Evolutionary conservation across 192 early-diverging fungal genomes (phyloP).

Genomic region (Coemansia sp.): DNA sequence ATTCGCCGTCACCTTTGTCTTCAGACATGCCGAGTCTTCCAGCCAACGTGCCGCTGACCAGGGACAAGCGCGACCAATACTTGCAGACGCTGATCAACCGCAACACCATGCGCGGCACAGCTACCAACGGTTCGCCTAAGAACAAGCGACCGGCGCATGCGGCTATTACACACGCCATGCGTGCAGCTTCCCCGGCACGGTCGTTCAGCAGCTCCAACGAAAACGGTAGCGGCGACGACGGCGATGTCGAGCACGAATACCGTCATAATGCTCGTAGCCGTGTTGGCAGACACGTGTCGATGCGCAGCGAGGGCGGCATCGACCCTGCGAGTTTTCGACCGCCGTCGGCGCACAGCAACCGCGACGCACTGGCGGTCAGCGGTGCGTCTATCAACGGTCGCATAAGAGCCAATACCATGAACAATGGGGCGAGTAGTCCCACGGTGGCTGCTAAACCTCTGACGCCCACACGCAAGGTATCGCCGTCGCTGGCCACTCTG

Average conservation of each 20-base stretch:
- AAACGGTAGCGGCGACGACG: constrained; percentile 20
- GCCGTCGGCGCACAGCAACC: constrained; percentile 21
- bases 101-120: constrained; percentile 38
- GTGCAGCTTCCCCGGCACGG: constrained; percentile 34
- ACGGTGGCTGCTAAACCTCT: constrained; percentile 7
- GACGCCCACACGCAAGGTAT: constrained; percentile 38
- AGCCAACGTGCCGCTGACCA: constrained; percentile 41
- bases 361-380: constrained; percentile 31
- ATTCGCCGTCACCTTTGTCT: constrained; percentile 1
- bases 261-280: constrained; percentile 6
- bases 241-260: constrained; percentile 19
- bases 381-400: constrained; percentile 46
- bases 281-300: constrained; percentile 28
- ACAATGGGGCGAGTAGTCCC: not conserved
- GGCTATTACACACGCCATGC: constrained; percentile 30
- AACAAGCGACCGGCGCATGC: constrained; percentile 29
- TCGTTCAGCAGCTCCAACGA: constrained; percentile 6
- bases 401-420: constrained; percentile 37
- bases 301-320: constrained; percentile 43
- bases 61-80: constrained; percentile 56
- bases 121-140: constrained; percentile 12
- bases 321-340: constrained; percentile 24
- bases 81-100: constrained; percentile 53
- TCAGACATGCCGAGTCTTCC: constrained; percentile 12
- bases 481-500: constrained; percentile 40